Conservation (phyloP, 768 basidiomycete species). For the Holtermanniella nyarrowii region DNA sequence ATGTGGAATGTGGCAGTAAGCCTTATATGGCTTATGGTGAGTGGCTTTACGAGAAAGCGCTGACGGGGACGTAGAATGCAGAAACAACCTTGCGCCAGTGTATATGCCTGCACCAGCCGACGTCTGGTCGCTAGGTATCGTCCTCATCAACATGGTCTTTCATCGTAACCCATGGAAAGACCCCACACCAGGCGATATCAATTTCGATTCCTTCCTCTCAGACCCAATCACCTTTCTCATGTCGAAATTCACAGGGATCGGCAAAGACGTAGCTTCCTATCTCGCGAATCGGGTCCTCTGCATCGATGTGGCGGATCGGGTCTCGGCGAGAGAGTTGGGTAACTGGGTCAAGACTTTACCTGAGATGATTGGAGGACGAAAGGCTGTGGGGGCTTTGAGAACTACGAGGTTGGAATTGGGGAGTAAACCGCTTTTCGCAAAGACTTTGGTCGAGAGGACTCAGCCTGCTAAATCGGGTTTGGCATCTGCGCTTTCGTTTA, state of each 20-base stretch:
- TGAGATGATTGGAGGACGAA: constrained; percentile 48
- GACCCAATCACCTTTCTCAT: constrained; percentile 79
- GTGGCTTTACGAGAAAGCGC: constrained; percentile 27
- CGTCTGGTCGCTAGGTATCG: constrained; percentile 98
- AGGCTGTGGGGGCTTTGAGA: constrained; percentile 29
- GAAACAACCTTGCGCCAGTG: constrained; percentile 90
- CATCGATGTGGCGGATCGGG: constrained; percentile 56
- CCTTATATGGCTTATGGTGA: constrained; percentile 96
- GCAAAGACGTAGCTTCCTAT: constrained; percentile 66
- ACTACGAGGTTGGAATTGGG: constrained; percentile 13
- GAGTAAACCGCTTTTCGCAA: constrained; percentile 21
- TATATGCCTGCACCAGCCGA: constrained; percentile 92
- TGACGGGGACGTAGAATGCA: constrained; percentile 59
- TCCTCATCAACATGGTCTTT: constrained; percentile 98
- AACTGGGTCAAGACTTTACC: constrained; percentile 77
- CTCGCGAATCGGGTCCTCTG: constrained; percentile 77
- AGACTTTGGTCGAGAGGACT: constrained; percentile 13
- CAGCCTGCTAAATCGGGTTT: constrained; percentile 20
- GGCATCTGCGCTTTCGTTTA: constrained; percentile 25
- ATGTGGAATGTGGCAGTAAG: constrained; percentile 97
- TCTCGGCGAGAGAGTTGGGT: constrained; percentile 74
- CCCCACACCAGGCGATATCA: constrained; percentile 66
- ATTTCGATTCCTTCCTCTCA: constrained; percentile 65
- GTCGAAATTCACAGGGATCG: constrained; percentile 64
- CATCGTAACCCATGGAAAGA: constrained; percentile 98